Conservation (phyloP, 1,284 basidiomycete species). For the Jaminaea rosea region DNA sequence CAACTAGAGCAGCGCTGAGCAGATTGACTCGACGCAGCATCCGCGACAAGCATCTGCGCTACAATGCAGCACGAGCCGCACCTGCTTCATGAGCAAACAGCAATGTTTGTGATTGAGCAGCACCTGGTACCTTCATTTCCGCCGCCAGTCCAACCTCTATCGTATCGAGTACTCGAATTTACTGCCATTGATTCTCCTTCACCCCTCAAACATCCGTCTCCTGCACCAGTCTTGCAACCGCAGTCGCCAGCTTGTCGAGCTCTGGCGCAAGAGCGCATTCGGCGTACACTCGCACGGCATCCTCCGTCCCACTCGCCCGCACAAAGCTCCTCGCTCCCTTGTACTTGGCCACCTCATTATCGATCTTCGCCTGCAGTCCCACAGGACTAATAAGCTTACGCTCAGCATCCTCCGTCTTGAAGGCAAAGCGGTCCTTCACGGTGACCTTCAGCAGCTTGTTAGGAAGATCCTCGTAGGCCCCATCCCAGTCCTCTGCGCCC, state of each 20-base stretch:
- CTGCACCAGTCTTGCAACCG: conserved; percentile 32
- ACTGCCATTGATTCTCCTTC: no score
- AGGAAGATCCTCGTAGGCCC: conserved; percentile 83
- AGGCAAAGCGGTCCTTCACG: conserved; percentile 71
- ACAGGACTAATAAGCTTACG: conserved; percentile 69
- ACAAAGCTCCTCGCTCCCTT: conserved; percentile 85
- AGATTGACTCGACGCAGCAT: no score
- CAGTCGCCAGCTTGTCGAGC: conserved; percentile 54
- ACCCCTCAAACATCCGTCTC: no score
- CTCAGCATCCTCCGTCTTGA: conserved; percentile 90
- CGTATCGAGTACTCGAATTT: no score
- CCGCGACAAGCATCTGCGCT: no score
- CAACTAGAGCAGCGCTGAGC: no score
- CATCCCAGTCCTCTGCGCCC: conserved; percentile 73
- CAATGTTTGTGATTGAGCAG: no score
- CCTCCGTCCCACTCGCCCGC: conserved; percentile 92
- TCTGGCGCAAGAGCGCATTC: conserved; percentile 69
- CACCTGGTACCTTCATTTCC: no score
- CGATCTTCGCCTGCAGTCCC: conserved; percentile 76
- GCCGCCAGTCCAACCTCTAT: no score
- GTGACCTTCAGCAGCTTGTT: conserved; percentile 94
- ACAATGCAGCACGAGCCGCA: no score
- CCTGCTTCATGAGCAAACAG: no score
- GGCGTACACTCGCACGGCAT: conserved; percentile 95
- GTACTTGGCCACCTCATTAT: conserved; percentile 71